phyloP scores from a whole-genome alignment of 2,329 filamentous ascomycete species.

The Pseudocercospora vitis region DNA sequence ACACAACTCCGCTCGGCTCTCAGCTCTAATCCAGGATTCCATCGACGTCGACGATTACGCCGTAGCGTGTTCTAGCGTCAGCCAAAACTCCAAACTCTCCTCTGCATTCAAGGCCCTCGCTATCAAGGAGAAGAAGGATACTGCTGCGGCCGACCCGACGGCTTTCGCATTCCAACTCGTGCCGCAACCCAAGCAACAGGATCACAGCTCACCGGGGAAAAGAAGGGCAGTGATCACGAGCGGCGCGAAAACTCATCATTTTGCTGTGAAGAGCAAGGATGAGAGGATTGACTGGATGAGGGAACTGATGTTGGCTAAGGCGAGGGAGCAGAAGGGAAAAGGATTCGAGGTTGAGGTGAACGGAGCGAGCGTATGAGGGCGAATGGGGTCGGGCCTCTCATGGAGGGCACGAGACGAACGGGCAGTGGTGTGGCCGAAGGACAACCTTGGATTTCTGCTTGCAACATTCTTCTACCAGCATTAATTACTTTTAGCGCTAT shows the following conservation, averaged over 20 bases:
- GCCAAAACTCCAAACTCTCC: slow-evolving; percentile 75
- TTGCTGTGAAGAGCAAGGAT: slow-evolving; percentile 81
- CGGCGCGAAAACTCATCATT: slow-evolving; percentile 94
- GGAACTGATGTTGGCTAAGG: slow-evolving; percentile 87
- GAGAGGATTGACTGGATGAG: slow-evolving; percentile 98
- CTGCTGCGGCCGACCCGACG: slow-evolving; percentile 43
- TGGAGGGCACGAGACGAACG: no score
- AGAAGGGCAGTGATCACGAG: slow-evolving; percentile 10
- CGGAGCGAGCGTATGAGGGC: no score
- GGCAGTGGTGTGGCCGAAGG: no score
- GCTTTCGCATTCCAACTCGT: slow-evolving; percentile 86
- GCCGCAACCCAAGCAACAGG: slow-evolving; percentile 63
- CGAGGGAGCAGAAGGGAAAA: slow-evolving; percentile 77
- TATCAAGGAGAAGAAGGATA: slow-evolving; percentile 48
- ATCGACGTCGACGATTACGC: slow-evolving; percentile 88
- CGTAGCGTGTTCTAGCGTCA: slow-evolving; percentile 76
- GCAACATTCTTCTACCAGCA: background rate
- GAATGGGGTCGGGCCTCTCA: no score
- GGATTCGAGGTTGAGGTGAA: slow-evolving; percentile 82
- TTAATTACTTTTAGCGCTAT: background rate
- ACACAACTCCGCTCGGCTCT: slow-evolving; percentile 57
- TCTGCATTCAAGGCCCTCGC: slow-evolving; percentile 81
- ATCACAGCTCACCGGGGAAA: slow-evolving; percentile 34
- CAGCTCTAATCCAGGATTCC: slow-evolving; percentile 70
- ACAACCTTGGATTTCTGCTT: no score